phyloP scores from a whole-genome alignment of 495 filamentous ascomycete species.

The Penicillium tannophilum region DNA sequence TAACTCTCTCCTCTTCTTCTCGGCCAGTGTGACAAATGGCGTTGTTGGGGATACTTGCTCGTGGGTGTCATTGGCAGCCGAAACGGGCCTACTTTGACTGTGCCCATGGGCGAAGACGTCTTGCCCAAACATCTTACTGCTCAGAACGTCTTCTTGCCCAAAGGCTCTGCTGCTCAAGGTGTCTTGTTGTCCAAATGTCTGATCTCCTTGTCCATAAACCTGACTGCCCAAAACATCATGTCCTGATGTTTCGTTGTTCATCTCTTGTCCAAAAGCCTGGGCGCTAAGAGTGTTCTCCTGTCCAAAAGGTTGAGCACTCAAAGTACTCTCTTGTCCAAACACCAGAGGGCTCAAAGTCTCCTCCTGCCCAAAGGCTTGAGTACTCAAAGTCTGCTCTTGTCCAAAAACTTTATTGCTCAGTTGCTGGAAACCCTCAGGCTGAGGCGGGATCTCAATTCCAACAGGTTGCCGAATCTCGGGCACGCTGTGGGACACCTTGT shows the following conservation, averaged over 20 bases:
- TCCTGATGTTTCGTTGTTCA: background rate
- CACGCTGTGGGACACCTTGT: conserved; percentile 24
- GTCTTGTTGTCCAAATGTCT: conserved; percentile 1
- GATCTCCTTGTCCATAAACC: conserved; percentile 22
- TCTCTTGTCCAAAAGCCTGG: conserved; percentile 3
- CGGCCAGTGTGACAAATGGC: conserved; percentile 33
- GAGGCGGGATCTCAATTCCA: conserved; percentile 25
- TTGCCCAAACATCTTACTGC: conserved; percentile 26
- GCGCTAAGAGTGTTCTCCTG: conserved; percentile 1
- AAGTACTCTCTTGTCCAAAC: conserved; percentile 1
- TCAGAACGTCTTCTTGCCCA: conserved; percentile 10
- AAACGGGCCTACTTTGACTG: conserved; percentile 23
- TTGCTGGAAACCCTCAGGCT: conserved; percentile 18
- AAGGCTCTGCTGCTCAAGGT: conserved; percentile 1
- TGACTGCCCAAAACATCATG: conserved; percentile 24
- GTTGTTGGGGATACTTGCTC: conserved; percentile 28
- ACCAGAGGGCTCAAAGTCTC: background rate
- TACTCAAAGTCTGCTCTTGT: conserved; percentile 17
- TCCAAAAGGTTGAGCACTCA: conserved; percentile 3
- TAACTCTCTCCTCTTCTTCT: conserved; percentile 65
- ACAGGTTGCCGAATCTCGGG: conserved; percentile 51
- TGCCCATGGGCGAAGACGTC: conserved; percentile 15
- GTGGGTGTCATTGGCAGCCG: conserved; percentile 24
- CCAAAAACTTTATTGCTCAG: conserved; percentile 27
- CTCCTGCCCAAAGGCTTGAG: conserved; percentile 7